A percentile compares a stretch with the other conserved stretches of the same genome.
phyloP scores from a whole-genome alignment of 345 rosid species.

The Syzygium jambos region DNA sequence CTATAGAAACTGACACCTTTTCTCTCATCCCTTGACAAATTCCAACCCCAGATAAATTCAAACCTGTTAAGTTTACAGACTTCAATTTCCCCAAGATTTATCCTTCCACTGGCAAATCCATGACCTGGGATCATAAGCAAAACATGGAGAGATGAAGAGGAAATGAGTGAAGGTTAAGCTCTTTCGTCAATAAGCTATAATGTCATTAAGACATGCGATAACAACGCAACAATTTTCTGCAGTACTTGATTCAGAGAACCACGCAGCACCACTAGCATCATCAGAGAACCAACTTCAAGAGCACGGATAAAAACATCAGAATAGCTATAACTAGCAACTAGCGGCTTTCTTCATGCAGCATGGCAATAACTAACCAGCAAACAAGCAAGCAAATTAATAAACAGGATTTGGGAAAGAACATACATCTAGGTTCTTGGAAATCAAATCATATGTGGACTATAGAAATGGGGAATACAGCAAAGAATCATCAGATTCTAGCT shows the following conservation, averaged over 20 bases:
- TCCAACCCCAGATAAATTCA: slow-evolving; percentile 57
- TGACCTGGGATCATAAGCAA: slow-evolving; percentile 29
- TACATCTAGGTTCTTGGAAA: not conserved
- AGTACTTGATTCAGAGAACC: not conserved
- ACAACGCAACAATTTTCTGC: not conserved
- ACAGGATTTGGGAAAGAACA: not conserved
- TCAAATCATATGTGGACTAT: not conserved
- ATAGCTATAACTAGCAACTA: not conserved
- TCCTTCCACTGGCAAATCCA: slow-evolving; percentile 66
- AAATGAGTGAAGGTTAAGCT: not conserved
- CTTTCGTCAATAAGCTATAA: not conserved
- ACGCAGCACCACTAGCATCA: not conserved
- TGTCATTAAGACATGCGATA: not conserved
- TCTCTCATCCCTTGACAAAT: slow-evolving; percentile 20
- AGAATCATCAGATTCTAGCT: not conserved
- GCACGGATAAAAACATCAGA: not conserved
- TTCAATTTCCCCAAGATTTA: slow-evolving; percentile 60
- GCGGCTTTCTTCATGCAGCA: not conserved
- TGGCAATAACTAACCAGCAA: not conserved
- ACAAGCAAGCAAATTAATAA: not conserved
- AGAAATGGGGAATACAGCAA: not conserved
- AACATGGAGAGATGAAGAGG: not conserved
- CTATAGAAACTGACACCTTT: slow-evolving; percentile 52
- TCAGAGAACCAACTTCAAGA: not conserved
- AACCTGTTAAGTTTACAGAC: slow-evolving; percentile 42